Evolutionary conservation across 148 eudicot genomes (phyloP).

Genomic region (Salicornia ramosissima): DNA sequence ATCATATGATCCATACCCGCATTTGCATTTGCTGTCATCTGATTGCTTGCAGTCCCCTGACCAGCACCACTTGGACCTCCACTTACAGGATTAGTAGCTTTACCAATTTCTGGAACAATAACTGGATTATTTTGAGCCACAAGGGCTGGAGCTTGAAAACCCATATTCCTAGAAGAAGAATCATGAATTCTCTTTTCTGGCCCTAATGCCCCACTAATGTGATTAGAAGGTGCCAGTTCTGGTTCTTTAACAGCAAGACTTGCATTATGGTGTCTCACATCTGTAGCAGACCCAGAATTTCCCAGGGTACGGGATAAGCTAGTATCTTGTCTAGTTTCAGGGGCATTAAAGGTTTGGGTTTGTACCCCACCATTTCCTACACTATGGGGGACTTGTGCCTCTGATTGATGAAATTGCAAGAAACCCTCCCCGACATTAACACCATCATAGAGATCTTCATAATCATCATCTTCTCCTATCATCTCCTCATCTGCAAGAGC

Average conservation of each 20-base stretch:
- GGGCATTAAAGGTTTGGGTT: constrained; percentile 38
- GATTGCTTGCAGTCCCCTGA: constrained; percentile 41
- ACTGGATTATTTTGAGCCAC: constrained; percentile 35
- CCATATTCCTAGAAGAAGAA: constrained; percentile 36
- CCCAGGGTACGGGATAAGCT: constrained; percentile 29
- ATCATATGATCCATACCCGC: constrained; percentile 36
- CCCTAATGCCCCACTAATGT: constrained; percentile 18
- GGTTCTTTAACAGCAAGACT: constrained; percentile 34
- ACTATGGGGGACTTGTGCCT: constrained; percentile 32
- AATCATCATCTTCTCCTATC: constrained; percentile 78
- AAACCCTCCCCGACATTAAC: constrained; percentile 87
- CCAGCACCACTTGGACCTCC: constrained; percentile 34
- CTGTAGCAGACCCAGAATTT: constrained; percentile 30
- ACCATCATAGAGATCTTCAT: constrained; percentile 86
- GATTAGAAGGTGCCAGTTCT: constrained; percentile 31
- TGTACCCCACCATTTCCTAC: constrained; percentile 42
- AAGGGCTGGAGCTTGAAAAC: constrained; percentile 45
- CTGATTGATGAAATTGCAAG: constrained; percentile 63
- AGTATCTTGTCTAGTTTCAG: constrained; percentile 43
- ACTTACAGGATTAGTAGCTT: constrained; percentile 31
- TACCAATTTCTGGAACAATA: constrained; percentile 17
- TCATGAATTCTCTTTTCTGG: constrained; percentile 40
- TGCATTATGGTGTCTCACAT: constrained; percentile 35
- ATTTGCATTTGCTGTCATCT: constrained; percentile 39
- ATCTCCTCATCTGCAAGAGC: constrained; percentile 86